Evolutionary conservation across 257 asterid genomes (phyloP).

Genomic region (Fraxinus excelsior): DNA sequence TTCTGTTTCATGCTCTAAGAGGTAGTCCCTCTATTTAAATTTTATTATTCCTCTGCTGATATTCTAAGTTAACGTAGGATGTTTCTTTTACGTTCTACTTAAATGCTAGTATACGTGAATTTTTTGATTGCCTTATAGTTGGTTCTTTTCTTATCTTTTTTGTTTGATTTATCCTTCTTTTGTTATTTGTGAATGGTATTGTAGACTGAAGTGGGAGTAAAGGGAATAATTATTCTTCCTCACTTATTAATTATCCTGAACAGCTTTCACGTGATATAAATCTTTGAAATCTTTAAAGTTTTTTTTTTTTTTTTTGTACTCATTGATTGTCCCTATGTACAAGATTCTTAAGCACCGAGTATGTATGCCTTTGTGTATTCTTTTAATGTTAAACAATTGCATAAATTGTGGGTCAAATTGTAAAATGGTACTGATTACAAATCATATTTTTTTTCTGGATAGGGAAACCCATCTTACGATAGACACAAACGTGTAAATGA

Average conservation of each 20-base stretch:
- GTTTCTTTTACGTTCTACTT: neutral
- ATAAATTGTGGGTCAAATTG: neutral
- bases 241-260: neutral
- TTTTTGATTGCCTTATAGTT: neutral
- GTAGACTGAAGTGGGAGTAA: neutral
- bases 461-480: neutral
- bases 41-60: neutral
- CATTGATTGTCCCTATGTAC: neutral
- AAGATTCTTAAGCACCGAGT: neutral
- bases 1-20: slow-evolving; percentile 55
- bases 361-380: neutral
- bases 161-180: neutral
- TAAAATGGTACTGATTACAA: neutral
- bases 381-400: neutral
- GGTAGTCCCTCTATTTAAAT: slow-evolving; percentile 39
- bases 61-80: neutral
- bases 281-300: neutral
- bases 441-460: neutral
- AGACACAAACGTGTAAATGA: neutral
- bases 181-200: neutral
- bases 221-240: neutral
- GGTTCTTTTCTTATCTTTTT: neutral
- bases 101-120: neutral
- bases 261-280: neutral
- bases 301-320: neutral